Evolutionary conservation across 495 filamentous ascomycete species (phyloP).

Genomic region (Hypomontagnella submonticulosa): DNA sequence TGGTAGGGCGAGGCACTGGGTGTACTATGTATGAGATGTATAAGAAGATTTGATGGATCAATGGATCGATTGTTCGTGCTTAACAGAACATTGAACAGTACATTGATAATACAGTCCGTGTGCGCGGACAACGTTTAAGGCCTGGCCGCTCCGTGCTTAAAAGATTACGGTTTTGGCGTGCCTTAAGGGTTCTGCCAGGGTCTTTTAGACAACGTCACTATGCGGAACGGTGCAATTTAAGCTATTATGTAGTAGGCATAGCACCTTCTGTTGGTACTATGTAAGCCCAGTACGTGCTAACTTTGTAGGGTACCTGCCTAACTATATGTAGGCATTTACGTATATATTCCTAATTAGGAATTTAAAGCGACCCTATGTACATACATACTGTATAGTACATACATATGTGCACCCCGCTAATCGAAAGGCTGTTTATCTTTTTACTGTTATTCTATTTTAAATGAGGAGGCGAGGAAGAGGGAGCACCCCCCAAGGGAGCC

Average conservation of each 20-base stretch:
- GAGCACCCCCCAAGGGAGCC: too few species aligned
- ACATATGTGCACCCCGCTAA: not conserved
- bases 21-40: not conserved
- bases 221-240: slow-evolving; percentile 24
- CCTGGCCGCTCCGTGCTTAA: slow-evolving; percentile 8
- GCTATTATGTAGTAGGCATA: slow-evolving; percentile 5
- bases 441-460: too few species aligned
- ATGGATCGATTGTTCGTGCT: slow-evolving; percentile 23
- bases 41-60: not conserved
- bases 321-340: slow-evolving; percentile 2
- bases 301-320: slow-evolving; percentile 24
- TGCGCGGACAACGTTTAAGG: not conserved
- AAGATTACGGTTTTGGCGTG: slow-evolving; percentile 33
- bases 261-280: not conserved
- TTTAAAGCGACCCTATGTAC: slow-evolving; percentile 6
- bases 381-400: not conserved
- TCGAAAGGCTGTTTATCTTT: not conserved
- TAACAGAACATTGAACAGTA: too few species aligned
- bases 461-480: not conserved
- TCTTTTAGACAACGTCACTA: slow-evolving; percentile 39
- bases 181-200: slow-evolving; percentile 39
- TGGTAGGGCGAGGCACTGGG: not conserved
- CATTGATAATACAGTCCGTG: slow-evolving; percentile 14
- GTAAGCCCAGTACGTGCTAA: slow-evolving; percentile 7
- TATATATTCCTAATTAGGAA: slow-evolving; percentile 13